These are phyloP conservation scores for Saturnispora saitoi DNA, from an alignment of 805 yeast species.

Conservation along the genomic window DNA sequence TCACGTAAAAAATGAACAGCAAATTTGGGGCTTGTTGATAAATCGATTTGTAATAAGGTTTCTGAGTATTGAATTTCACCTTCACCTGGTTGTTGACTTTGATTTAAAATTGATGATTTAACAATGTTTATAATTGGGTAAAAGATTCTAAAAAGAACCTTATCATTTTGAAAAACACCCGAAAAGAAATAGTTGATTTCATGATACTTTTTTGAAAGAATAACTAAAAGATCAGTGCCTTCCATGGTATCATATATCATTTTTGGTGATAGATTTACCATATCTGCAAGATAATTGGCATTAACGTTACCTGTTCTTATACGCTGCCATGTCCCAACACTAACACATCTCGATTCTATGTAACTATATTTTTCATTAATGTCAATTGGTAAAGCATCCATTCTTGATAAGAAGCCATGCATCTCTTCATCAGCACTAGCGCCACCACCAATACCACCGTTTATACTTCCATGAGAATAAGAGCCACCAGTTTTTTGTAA, in stretches of 20 bases:
- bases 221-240: conserved; percentile 61
- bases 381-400: conserved; percentile 36
- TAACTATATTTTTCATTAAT: conserved; percentile 58
- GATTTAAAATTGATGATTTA: conserved; percentile 47
- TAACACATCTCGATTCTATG: conserved; percentile 56
- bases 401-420: conserved; percentile 15
- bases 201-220: conserved; percentile 58
- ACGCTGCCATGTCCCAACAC: conserved; percentile 78
- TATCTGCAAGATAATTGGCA: conserved; percentile 32
- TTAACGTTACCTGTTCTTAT: conserved; percentile 54
- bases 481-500: conserved; percentile 22
- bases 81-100: conserved; percentile 20
- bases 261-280: conserved; percentile 60
- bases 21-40: conserved; percentile 57
- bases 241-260: conserved; percentile 56
- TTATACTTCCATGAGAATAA: not conserved
- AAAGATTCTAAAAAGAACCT: conserved; percentile 63
- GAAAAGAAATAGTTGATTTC: conserved; percentile 75
- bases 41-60: conserved; percentile 29
- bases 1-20: conserved; percentile 65
- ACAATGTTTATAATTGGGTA: conserved; percentile 56
- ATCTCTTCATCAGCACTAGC: conserved; percentile 8
- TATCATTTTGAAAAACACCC: conserved; percentile 59
- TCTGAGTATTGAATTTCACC: conserved; percentile 30
- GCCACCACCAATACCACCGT: not conserved